These are phyloP conservation scores for Aleurites moluccanus DNA, from an alignment of 441 rosid genomes.

Conservation along the genomic window DNA sequence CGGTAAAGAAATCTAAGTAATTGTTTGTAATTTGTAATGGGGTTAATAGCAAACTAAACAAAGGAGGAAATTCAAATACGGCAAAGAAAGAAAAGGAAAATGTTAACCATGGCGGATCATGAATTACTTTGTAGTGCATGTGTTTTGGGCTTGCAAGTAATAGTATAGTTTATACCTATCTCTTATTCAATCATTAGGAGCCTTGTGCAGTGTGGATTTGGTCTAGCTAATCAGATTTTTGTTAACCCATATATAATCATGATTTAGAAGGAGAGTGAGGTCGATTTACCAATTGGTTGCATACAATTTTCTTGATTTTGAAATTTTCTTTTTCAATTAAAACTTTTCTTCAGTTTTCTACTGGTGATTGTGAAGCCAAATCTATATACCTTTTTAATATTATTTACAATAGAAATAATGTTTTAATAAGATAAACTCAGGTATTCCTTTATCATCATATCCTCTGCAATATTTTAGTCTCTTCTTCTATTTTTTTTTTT, in stretches of 20 bases:
- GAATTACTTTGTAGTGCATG: neutral
- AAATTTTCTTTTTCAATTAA: too few species aligned
- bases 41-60: neutral
- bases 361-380: too few species aligned
- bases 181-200: neutral
- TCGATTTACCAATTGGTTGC: neutral
- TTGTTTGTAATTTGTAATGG: neutral
- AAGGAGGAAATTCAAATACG: neutral
- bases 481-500: too few species aligned
- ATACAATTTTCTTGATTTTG: neutral
- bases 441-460: too few species aligned
- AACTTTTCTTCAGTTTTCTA: too few species aligned
- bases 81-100: neutral
- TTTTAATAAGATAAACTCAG: too few species aligned
- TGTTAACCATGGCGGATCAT: conserved; percentile 11
- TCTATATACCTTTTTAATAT: too few species aligned
- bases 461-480: too few species aligned
- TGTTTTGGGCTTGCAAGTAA: conserved; percentile 6
- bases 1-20: conserved; percentile 55
- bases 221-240: neutral
- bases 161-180: conserved; percentile 1
- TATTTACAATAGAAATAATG: too few species aligned
- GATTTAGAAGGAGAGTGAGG: neutral
- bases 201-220: neutral
- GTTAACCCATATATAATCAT: neutral